phyloP scores from a whole-genome alignment of 2,329 filamentous ascomycete species.

The Xylariaceae sp. region DNA sequence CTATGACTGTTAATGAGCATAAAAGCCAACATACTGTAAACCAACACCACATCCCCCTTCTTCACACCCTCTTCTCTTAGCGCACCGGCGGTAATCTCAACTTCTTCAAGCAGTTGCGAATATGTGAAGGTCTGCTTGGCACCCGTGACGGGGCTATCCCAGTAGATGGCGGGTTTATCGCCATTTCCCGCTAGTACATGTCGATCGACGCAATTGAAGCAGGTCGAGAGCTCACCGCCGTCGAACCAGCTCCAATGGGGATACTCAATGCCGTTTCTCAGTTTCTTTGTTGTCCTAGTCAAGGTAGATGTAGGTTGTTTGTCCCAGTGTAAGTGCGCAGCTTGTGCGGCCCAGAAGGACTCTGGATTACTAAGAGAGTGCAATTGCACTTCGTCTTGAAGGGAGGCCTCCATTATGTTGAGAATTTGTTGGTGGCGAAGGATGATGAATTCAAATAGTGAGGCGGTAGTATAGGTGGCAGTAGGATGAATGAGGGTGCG shows the following conservation, averaged over 20 bases:
- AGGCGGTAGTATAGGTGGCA: not conserved
- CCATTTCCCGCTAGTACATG: constrained; percentile 85
- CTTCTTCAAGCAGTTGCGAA: constrained; percentile 74
- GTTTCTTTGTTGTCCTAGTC: constrained; percentile 63
- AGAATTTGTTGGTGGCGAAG: not conserved
- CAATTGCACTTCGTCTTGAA: constrained; percentile 58
- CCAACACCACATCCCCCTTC: constrained; percentile 84
- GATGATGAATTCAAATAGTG: not conserved
- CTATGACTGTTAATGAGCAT: not conserved
- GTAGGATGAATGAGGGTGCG: too few relatives aligned
- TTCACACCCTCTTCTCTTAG: constrained; percentile 80
- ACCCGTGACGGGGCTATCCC: constrained; percentile 84
- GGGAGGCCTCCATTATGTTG: constrained; percentile 32
- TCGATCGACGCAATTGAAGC: constrained; percentile 89
- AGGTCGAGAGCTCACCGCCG: constrained; percentile 86
- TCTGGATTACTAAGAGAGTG: constrained; percentile 72
- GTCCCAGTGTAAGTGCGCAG: constrained; percentile 80
- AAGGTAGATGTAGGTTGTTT: constrained; percentile 71
- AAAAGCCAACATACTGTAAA: constrained; percentile 73
- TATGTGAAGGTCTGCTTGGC: constrained; percentile 79
- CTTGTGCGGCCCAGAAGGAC: constrained; percentile 77
- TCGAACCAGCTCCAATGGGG: constrained; percentile 90
- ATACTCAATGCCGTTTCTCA: constrained; percentile 68
- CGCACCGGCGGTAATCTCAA: constrained; percentile 81
- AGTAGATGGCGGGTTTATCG: constrained; percentile 76